A percentile compares a stretch with the other conserved stretches of the same genome.
These are phyloP conservation scores for Alternaria arborescens DNA, from an alignment of 2,329 filamentous ascomycete species.

Conservation along the genomic window DNA sequence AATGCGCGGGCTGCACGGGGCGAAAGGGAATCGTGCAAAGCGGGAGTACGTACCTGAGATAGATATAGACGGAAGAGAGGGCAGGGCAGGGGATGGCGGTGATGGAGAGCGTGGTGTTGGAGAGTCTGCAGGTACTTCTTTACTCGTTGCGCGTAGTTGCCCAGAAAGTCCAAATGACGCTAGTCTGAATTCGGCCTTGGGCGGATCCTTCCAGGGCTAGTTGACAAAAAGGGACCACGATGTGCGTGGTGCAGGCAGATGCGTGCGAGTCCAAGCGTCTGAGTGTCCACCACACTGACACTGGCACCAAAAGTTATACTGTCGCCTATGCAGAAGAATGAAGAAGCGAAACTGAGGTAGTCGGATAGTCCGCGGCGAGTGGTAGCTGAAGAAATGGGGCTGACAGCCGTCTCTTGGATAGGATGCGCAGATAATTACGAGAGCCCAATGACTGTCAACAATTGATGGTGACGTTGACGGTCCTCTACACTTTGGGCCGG, in stretches of 20 bases:
- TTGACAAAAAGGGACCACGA: conserved; percentile 24
- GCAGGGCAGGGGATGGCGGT: conserved; percentile 41
- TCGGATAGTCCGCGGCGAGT: neutral
- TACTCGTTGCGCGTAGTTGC: conserved; percentile 44
- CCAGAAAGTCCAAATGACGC: conserved; percentile 38
- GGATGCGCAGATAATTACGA: neutral
- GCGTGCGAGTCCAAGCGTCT: conserved; percentile 30
- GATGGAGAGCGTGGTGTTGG: conserved; percentile 41
- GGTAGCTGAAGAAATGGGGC: neutral
- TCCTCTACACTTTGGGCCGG: conserved; percentile 6
- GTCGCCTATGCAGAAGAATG: conserved; percentile 14
- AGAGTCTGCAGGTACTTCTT: conserved; percentile 50
- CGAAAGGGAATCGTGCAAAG: conserved; percentile 20
- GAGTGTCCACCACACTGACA: conserved; percentile 13
- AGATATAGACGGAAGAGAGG: conserved; percentile 30
- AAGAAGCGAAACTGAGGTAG: neutral
- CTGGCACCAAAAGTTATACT: neutral
- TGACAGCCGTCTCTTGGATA: neutral
- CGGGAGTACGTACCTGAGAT: conserved; percentile 45
- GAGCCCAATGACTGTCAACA: neutral
- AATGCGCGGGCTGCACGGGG: conserved; percentile 30
- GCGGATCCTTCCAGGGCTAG: conserved; percentile 29
- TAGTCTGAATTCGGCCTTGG: conserved; percentile 33
- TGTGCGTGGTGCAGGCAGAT: conserved; percentile 22
- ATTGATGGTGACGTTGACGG: conserved; percentile 12